phyloP scores from a whole-genome alignment of 495 filamentous ascomycete genomes.

The Hypoxylon trugodes region DNA sequence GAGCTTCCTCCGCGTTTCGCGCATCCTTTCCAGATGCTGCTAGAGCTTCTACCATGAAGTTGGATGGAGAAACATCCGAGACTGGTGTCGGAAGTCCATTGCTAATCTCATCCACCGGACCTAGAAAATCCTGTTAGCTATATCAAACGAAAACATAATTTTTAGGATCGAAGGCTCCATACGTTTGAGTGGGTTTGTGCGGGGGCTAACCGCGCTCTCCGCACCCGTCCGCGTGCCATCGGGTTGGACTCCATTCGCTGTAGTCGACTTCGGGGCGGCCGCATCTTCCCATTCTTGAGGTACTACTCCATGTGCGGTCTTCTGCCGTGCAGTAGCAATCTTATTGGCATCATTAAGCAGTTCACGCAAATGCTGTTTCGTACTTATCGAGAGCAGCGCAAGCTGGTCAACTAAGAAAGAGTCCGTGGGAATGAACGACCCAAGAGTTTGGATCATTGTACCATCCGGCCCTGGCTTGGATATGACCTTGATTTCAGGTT shows the following conservation, averaged over 20 bases:
- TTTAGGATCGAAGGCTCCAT: conserved; percentile 47
- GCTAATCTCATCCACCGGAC: conserved; percentile 35
- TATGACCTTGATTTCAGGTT: conserved; percentile 40
- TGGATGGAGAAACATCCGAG: conserved; percentile 35
- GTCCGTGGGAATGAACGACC: conserved; percentile 71
- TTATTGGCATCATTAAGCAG: conserved; percentile 75
- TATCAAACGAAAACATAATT: conserved; percentile 18
- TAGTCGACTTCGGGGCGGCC: conserved; percentile 54
- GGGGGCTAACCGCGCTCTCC: conserved; percentile 56
- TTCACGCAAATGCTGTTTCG: conserved; percentile 73
- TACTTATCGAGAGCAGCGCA: conserved; percentile 75
- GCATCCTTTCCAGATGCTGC: conserved; percentile 48
- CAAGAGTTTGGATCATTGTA: conserved; percentile 63
- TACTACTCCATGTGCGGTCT: conserved; percentile 74
- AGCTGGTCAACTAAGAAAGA: conserved; percentile 76
- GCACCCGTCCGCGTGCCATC: conserved; percentile 47
- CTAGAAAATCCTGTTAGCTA: conserved; percentile 32
- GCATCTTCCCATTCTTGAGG: conserved; percentile 75
- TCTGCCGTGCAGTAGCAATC: conserved; percentile 70
- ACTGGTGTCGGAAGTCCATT: conserved; percentile 38
- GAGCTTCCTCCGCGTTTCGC: conserved; percentile 58
- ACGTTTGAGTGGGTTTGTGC: conserved; percentile 69
- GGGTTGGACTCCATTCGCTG: conserved; percentile 44
- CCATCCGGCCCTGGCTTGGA: conserved; percentile 58
- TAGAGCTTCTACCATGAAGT: conserved; percentile 51